Evolutionary conservation across 441 rosid species (phyloP).

Genomic region (Adansonia madagascariensis): DNA sequence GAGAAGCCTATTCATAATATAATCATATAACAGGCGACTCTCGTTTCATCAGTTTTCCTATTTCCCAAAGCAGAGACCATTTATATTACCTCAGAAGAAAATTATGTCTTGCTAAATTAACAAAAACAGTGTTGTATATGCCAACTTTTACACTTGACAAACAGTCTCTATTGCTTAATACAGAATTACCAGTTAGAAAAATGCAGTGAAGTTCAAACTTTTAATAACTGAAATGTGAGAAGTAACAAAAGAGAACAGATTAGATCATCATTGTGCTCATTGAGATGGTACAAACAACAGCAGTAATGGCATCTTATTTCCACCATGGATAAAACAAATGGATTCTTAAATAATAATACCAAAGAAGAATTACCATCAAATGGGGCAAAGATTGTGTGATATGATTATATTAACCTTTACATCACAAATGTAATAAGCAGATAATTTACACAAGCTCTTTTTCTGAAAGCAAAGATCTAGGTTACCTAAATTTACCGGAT

Average conservation of each 20-base stretch:
- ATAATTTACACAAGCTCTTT: not conserved
- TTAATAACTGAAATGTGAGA: not conserved
- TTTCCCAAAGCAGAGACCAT: not conserved
- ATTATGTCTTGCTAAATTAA: not conserved
- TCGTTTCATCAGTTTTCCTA: not conserved
- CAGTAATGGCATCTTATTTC: not conserved
- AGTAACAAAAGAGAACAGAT: not conserved
- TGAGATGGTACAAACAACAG: not conserved
- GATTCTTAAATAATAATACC: not conserved
- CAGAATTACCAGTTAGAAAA: not conserved
- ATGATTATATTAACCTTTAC: not conserved
- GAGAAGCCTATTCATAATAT: not conserved
- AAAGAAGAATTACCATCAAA: not conserved
- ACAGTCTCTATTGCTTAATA: not conserved
- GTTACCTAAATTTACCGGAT: not conserved
- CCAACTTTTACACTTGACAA: not conserved
- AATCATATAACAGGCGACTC: not conserved
- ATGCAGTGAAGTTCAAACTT: not conserved
- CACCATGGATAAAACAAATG: not conserved
- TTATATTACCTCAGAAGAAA: not conserved
- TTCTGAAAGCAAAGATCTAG: slow-evolving; percentile 11
- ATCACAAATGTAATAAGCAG: not conserved
- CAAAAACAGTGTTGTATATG: not conserved
- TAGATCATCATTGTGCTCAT: not conserved
- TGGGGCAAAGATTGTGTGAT: slow-evolving; percentile 1